Percentiles rank a stretch among this genome's conserved stretches.
Evolutionary conservation across 768 basidiomycete species (phyloP).

Genomic region (Tricholoma sp.): DNA sequence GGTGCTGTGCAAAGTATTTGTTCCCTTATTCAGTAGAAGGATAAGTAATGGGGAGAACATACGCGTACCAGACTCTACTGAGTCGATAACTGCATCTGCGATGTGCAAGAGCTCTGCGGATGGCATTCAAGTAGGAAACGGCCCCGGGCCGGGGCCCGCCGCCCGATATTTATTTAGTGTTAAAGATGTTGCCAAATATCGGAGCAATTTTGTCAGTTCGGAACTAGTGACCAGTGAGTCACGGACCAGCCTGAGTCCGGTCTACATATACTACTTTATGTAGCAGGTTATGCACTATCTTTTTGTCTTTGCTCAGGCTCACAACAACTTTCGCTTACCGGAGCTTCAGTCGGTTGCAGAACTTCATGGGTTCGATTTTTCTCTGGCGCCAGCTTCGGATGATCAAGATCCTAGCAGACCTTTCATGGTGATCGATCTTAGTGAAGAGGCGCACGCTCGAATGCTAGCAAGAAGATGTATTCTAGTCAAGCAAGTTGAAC

Average conservation of each 20-base stretch:
- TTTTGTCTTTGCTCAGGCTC: constrained; percentile 75
- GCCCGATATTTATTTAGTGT: no score
- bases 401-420: constrained; percentile 55
- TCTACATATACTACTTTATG: no score
- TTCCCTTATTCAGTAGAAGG: neutral
- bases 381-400: constrained; percentile 38
- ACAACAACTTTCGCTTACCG: constrained; percentile 79
- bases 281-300: constrained; percentile 35
- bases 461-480: constrained; percentile 76
- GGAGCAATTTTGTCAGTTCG: no score
- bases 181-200: no score
- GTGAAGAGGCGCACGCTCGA: constrained; percentile 66
- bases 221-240: no score
- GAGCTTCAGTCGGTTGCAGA: constrained; percentile 77
- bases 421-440: constrained; percentile 68
- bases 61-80: constrained; percentile 30
- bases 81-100: constrained; percentile 24
- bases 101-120: constrained; percentile 19
- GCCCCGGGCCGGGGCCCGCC: no score
- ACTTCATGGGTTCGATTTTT: constrained; percentile 59
- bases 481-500: constrained; percentile 66
- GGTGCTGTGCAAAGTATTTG: constrained; percentile 23
- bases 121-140: constrained; percentile 21
- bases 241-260: no score
- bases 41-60: neutral